These are phyloP conservation scores for Amesomyces nigricolor DNA, from an alignment of 2,329 filamentous ascomycete species.

Conservation along the genomic window DNA sequence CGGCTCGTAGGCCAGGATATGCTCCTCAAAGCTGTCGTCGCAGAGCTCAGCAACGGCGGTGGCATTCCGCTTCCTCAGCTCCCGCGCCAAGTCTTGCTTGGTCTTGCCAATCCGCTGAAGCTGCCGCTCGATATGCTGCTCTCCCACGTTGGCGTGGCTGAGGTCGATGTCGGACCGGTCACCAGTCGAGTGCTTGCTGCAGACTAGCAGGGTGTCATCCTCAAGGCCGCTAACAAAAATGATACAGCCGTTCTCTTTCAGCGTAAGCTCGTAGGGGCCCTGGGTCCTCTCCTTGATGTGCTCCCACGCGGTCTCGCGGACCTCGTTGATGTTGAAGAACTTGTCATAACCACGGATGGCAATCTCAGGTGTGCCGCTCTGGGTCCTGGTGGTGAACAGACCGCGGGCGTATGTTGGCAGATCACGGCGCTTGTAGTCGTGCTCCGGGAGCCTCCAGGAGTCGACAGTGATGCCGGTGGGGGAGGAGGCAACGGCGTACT, in stretches of 20 bases:
- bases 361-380: conserved; percentile 66
- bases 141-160: conserved; percentile 81
- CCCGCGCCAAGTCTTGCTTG: conserved; percentile 68
- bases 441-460: conserved; percentile 91
- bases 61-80: conserved; percentile 73
- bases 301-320: conserved; percentile 73
- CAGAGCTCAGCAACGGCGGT: conserved; percentile 95
- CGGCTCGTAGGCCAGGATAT: conserved; percentile 82
- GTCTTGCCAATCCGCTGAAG: conserved; percentile 72
- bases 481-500: conserved; percentile 61
- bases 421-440: conserved; percentile 85
- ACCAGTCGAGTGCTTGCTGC: conserved; percentile 97
- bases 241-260: conserved; percentile 99
- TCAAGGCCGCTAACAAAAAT: conserved; percentile 93
- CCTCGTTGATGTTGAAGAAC: conserved; percentile 92
- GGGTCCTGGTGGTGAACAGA: conserved; percentile 76
- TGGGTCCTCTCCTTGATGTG: conserved; percentile 70
- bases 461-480: conserved; percentile 64
- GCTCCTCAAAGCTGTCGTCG: conserved; percentile 94
- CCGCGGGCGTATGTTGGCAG: conserved; percentile 91
- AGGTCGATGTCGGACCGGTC: conserved; percentile 61
- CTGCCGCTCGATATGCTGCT: conserved; percentile 75
- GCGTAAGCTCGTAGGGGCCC: conserved; percentile 88
- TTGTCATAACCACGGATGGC: conserved; percentile 92
- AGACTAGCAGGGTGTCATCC: conserved; percentile 86